Evolutionary conservation across 2,329 filamentous ascomycete species (phyloP).

Genomic region (Cyphellophora attinorum): DNA sequence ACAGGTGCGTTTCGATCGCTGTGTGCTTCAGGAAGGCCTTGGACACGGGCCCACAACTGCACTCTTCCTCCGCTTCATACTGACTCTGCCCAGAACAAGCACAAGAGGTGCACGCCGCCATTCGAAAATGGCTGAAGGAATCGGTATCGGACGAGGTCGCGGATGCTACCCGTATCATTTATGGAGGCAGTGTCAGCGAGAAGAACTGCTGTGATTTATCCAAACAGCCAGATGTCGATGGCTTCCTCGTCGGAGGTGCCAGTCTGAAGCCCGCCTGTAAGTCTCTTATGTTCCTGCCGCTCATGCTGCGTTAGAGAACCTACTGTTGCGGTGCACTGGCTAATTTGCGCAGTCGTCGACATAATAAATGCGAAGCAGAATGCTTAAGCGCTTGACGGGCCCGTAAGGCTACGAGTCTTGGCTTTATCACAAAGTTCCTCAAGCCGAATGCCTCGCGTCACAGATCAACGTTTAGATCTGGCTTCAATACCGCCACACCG

Average conservation of each 20-base stretch:
- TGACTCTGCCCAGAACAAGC: slow-evolving; percentile 56
- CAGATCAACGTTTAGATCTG: too few relatives aligned
- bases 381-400: too few relatives aligned
- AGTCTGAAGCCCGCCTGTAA: slow-evolving; percentile 92
- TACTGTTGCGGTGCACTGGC: slow-evolving; percentile 7
- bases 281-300: slow-evolving; percentile 21
- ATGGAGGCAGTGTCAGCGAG: slow-evolving; percentile 92
- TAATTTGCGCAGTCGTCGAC: slow-evolving; percentile 44
- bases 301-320: not conserved
- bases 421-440: too few relatives aligned
- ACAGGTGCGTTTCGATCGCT: slow-evolving; percentile 25
- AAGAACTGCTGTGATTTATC: slow-evolving; percentile 95
- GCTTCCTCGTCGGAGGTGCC: slow-evolving; percentile 93
- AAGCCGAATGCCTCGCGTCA: too few relatives aligned
- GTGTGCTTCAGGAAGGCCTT: too few relatives aligned
- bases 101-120: slow-evolving; percentile 86
- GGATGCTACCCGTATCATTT: slow-evolving; percentile 85
- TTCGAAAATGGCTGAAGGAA: slow-evolving; percentile 74
- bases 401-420: too few relatives aligned
- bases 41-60: not conserved
- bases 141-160: slow-evolving; percentile 68
- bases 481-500: too few relatives aligned
- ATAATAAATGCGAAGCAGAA: slow-evolving; percentile 56
- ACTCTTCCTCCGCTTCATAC: not conserved
- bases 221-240: slow-evolving; percentile 91